phyloP scores from a whole-genome alignment of 1,139 yeast species.

The Scheffersomyces insectosa region DNA sequence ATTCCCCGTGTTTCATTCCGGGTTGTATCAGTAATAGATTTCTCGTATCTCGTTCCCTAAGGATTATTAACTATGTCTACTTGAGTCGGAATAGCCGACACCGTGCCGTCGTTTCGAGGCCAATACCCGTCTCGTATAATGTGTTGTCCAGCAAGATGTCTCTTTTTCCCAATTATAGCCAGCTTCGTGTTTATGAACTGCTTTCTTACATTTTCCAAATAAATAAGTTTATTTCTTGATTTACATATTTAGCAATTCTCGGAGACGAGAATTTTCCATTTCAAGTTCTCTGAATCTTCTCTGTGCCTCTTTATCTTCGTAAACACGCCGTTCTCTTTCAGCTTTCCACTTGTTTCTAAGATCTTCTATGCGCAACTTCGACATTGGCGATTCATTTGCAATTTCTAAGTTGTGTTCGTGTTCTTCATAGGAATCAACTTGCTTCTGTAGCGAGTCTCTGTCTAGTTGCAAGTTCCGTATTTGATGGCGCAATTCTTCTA shows the following conservation, averaged over 20 bases:
- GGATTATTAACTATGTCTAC: too few species aligned
- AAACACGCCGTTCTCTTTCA: constrained; percentile 67
- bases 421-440: constrained; percentile 16
- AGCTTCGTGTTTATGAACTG: too few species aligned
- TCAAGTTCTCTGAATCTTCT: constrained; percentile 55
- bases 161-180: too few species aligned
- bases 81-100: too few species aligned
- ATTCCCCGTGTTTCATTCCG: too few species aligned
- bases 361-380: constrained; percentile 58
- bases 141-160: too few species aligned
- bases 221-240: too few species aligned
- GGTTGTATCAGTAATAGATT: too few species aligned
- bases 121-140: too few species aligned
- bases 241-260: constrained; percentile 14
- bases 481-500: constrained; percentile 29
- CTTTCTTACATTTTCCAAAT: too few species aligned
- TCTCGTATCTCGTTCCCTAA: too few species aligned
- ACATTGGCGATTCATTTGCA: constrained; percentile 28
- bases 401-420: constrained; percentile 12
- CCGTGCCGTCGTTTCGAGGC: too few species aligned
- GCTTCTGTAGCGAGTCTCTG: constrained; percentile 25
- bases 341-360: constrained; percentile 65
- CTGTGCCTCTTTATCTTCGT: constrained; percentile 59
- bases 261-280: constrained; percentile 48
- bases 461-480: constrained; percentile 30